Conservation (phyloP, 495 filamentous ascomycete genomes). For the Sporormia fimetaria region DNA sequence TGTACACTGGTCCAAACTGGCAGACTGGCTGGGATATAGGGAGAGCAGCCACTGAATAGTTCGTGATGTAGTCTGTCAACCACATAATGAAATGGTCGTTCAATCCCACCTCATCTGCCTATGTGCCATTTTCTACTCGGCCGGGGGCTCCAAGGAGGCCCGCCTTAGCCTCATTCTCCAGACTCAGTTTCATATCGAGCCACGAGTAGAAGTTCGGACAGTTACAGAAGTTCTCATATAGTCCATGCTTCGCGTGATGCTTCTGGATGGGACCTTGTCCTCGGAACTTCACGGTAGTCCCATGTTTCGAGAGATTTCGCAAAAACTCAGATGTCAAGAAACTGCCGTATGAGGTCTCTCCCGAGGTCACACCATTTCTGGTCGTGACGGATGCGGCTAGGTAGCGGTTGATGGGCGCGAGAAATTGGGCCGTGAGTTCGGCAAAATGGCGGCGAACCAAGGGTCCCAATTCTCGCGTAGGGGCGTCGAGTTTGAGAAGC, state of each 20-base stretch:
- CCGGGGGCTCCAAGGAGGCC: conserved; percentile 14
- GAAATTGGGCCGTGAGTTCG: conserved; percentile 28
- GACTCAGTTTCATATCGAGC: conserved; percentile 31
- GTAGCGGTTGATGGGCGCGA: conserved; percentile 31
- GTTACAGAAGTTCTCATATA: conserved; percentile 29
- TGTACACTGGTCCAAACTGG: too few relatives aligned
- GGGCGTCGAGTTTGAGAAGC: conserved; percentile 15
- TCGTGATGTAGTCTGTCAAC: too few relatives aligned
- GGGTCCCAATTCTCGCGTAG: conserved; percentile 19
- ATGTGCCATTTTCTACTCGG: too few relatives aligned
- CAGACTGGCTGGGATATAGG: too few relatives aligned
- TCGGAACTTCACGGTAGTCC: conserved; percentile 23
- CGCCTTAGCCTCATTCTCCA: conserved; percentile 30
- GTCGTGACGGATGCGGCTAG: conserved; percentile 22
- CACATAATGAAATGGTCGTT: too few relatives aligned
- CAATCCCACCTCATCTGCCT: too few relatives aligned
- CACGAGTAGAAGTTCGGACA: conserved; percentile 30
- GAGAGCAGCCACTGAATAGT: too few relatives aligned
- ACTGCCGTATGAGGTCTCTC: conserved; percentile 25
- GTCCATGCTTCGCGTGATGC: conserved; percentile 23
- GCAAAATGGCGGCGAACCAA: conserved; percentile 30
- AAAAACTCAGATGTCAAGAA: conserved; percentile 28
- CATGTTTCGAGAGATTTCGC: conserved; percentile 28
- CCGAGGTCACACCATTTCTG: conserved; percentile 16
- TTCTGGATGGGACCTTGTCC: conserved; percentile 27